Evolutionary conservation across 352 stramenopile species (phyloP), one percentile per base, ranked within the genome.

Genomic region (Albugo laibachii): DNA sequence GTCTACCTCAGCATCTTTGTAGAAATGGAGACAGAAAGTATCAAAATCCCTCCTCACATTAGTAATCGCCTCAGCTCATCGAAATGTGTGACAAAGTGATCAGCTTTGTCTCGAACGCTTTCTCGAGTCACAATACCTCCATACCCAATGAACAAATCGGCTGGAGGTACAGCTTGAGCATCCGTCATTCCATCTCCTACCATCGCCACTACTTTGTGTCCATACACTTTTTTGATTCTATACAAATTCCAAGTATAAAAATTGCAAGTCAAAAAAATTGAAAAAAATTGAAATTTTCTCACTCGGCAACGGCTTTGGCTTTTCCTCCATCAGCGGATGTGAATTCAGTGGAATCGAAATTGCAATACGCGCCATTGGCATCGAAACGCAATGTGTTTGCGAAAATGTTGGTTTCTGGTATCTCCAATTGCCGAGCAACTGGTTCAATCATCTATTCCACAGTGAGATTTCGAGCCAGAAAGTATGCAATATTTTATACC

Each of bases 161-260:
- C 95, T 11, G 95, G 95, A 37, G 95, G 95, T 31, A 94, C 94
- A 14, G 95, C 95, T 65, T 99, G 87, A 59, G 96, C 65, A 71
- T 99, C 95, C 1, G 95, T 99, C 12, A 94, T 94, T 24, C 95
- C 95, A 63, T 99, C 95, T 36, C 95, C 95, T n/a, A 99, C 72
- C 94, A 99, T 98, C 10, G 97, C 79, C 40, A 99, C 88, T 13
- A 73, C 87, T n/a, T 92, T 57, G 66, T 97, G 96, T 43, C 80
- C 80, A 46, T 87, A 68, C 46, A 73, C 80, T 36, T 86, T 69
- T 62, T 95, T 96, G 48, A 98, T 95, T 16, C 60, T 69, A 54
- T 49, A 12, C 12, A 50, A n/a, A 89, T 39, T 31, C 24, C 24
- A 31, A 31, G 24, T 31, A 10, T 31, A 8, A 31, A 31, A 31